Evolutionary conservation across 1,139 yeast species (phyloP).

Genomic region (Yamadazyma songkhlaensis): DNA sequence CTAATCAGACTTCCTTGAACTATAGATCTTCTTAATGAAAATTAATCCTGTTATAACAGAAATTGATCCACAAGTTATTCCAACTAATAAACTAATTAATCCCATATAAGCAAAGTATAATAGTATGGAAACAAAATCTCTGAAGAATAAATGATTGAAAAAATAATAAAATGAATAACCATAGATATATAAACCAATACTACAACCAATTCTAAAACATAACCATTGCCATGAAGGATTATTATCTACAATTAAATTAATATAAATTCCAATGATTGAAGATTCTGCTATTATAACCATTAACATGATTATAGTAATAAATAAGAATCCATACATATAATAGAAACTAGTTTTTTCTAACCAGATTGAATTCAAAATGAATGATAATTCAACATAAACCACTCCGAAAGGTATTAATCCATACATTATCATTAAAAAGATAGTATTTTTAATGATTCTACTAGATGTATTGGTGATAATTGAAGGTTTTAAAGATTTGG

Average conservation of each 20-base stretch:
- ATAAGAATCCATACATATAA: slow-evolving; percentile 76
- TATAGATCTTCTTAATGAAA: slow-evolving; percentile 58
- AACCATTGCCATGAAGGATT: slow-evolving; percentile 86
- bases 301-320: slow-evolving; percentile 58
- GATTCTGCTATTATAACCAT: slow-evolving; percentile 67
- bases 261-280: slow-evolving; percentile 68
- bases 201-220: slow-evolving; percentile 68
- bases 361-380: slow-evolving; percentile 77
- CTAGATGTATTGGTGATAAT: not conserved
- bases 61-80: slow-evolving; percentile 73
- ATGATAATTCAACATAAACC: slow-evolving; percentile 75
- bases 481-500: not conserved
- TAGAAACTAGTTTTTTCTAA: slow-evolving; percentile 75
- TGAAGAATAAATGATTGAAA: slow-evolving; percentile 50
- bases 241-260: slow-evolving; percentile 55
- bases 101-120: slow-evolving; percentile 73
- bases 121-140: slow-evolving; percentile 67
- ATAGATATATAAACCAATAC: slow-evolving; percentile 69
- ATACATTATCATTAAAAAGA: slow-evolving; percentile 31
- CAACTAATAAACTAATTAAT: slow-evolving; percentile 59
- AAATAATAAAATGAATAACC: slow-evolving; percentile 69
- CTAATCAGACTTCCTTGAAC: slow-evolving; percentile 57
- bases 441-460: slow-evolving; percentile 19
- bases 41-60: slow-evolving; percentile 64
- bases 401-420: slow-evolving; percentile 78